Evolutionary conservation across 768 basidiomycete genomes (phyloP).

Genomic region (Rhodotorula diobovata): DNA sequence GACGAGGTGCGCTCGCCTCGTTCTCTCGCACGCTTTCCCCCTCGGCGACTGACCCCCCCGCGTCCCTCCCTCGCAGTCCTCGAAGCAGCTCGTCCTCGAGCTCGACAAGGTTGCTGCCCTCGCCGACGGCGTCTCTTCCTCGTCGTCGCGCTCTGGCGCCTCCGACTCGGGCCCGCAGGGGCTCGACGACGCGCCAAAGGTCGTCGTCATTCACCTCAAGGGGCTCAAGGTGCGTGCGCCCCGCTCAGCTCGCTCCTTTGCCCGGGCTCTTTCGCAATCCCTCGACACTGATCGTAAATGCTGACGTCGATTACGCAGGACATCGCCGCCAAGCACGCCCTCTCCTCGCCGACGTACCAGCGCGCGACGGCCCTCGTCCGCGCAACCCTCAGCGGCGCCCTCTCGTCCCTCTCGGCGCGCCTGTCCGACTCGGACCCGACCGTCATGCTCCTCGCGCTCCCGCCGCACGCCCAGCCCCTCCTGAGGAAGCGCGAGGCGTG

Average conservation of each 20-base stretch:
- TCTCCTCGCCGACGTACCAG: conserved; percentile 20
- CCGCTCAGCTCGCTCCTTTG: background rate
- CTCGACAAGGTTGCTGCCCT: conserved; percentile 19
- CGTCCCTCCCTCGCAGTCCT: background rate
- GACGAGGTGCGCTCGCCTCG: background rate
- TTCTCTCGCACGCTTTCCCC: no score
- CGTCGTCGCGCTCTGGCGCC: background rate
- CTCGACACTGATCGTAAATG: no score
- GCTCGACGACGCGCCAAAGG: background rate
- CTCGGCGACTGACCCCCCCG: no score
- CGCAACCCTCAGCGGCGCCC: conserved; percentile 7
- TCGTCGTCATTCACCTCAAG: conserved; percentile 31
- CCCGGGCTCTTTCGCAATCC: background rate
- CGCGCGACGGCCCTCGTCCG: conserved; percentile 7
- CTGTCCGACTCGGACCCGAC: background rate
- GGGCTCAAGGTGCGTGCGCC: conserved; percentile 23
- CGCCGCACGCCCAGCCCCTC: conserved; percentile 10
- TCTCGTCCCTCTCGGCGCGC: conserved; percentile 5
- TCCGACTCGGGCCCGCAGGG: background rate
- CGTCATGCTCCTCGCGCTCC: conserved; percentile 21
- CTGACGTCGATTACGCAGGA: background rate
- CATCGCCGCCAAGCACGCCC: conserved; percentile 14
- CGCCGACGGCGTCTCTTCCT: conserved; percentile 13
- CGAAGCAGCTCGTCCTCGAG: conserved; percentile 9
- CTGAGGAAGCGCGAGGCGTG: conserved; percentile 21